Conservation (phyloP, 2,329 filamentous ascomycete species). For the Trichoderma sp. region DNA sequence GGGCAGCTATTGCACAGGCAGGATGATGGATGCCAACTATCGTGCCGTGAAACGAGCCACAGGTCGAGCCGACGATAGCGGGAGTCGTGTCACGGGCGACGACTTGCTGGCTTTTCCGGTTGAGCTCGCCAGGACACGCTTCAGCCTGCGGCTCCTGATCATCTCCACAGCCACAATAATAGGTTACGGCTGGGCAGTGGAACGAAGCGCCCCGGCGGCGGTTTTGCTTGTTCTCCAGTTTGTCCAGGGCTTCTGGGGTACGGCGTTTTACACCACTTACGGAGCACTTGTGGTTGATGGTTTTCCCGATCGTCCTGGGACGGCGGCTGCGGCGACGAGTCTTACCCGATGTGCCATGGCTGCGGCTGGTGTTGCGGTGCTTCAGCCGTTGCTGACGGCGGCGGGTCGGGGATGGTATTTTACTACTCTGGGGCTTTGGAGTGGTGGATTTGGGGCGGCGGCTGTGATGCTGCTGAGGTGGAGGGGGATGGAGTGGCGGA, state of each 20-base stretch:
- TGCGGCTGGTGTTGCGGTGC: neutral
- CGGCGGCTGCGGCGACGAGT: neutral
- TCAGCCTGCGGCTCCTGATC: neutral
- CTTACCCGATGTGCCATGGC: neutral
- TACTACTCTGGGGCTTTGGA: neutral
- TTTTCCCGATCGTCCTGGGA: neutral
- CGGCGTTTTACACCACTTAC: neutral
- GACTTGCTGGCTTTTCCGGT: neutral
- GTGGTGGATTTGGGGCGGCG: neutral
- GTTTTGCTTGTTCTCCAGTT: conserved; percentile 2
- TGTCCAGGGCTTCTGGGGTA: neutral
- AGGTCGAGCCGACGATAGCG: neutral
- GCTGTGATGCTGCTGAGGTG: neutral
- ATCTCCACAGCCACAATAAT: conserved; percentile 3
- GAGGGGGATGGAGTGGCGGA: neutral
- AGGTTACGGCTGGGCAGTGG: neutral
- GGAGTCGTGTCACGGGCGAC: neutral
- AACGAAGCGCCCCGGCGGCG: neutral
- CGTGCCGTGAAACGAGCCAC: neutral
- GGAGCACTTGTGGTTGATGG: neutral
- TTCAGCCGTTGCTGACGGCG: neutral
- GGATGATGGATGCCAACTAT: conserved; percentile 1
- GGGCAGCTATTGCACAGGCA: neutral
- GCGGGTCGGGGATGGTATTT: conserved; percentile 1
- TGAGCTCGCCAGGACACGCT: neutral